Conservation (phyloP, 1,139 yeast genomes). For the Kodamaea suecica region DNA sequence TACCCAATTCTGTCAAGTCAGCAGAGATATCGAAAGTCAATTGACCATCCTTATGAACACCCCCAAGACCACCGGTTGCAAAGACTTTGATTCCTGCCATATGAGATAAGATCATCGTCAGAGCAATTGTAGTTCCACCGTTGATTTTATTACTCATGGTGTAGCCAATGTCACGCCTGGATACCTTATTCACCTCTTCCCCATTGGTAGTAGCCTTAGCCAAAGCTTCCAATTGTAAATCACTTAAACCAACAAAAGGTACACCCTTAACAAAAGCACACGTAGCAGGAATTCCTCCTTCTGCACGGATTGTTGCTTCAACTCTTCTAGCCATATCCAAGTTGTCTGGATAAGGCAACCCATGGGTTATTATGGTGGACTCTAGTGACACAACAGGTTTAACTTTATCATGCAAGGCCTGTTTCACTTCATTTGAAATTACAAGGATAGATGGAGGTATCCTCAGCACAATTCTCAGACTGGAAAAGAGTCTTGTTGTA, state of each 20-base stretch:
- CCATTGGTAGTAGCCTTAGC: conserved; percentile 37
- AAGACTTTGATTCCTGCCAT: conserved; percentile 77
- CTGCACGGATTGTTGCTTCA: conserved; percentile 55
- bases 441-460: too few species aligned
- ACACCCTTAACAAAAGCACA: conserved; percentile 72
- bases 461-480: too few species aligned
- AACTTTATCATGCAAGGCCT: conserved; percentile 50
- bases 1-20: conserved; percentile 78
- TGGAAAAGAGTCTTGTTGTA: too few species aligned
- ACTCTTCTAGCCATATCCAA: conserved; percentile 68
- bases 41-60: conserved; percentile 82
- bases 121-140: conserved; percentile 91
- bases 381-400: conserved; percentile 77
- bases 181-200: conserved; percentile 57
- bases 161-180: conserved; percentile 77
- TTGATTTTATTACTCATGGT: conserved; percentile 59
- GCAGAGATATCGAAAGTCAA: conserved; percentile 79
- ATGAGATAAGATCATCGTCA: conserved; percentile 80
- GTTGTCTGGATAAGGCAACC: conserved; percentile 79
- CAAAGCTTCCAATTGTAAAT: conserved; percentile 46
- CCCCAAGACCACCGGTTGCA: conserved; percentile 94
- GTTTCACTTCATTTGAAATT: conserved; percentile 56
- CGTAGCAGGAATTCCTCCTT: conserved; percentile 83
- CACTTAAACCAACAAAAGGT: conserved; percentile 65
- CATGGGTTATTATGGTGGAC: conserved; percentile 87